Percentiles rank a stretch among this genome's conserved stretches.
phyloP scores from a whole-genome alignment of 331 rosid species.

The Phaseolus coccineus region DNA sequence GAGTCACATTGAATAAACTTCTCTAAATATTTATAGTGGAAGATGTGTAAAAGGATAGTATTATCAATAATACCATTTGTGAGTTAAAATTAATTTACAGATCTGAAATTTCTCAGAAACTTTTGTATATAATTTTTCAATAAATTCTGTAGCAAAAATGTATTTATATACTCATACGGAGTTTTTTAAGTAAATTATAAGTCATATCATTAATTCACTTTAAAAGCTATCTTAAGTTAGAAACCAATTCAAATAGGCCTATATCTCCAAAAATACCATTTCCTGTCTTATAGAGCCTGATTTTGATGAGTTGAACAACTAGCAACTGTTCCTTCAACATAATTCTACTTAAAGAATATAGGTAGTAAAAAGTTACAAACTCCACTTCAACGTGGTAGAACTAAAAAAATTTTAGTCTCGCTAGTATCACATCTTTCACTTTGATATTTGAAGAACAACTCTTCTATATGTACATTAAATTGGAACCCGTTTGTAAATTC shows the following conservation, averaged over 20 bases:
- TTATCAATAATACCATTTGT: background rate
- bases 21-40: background rate
- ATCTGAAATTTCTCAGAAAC: background rate
- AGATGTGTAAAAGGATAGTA: background rate
- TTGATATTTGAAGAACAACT: background rate
- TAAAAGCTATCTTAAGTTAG: background rate
- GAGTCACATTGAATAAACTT: background rate
- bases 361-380: background rate
- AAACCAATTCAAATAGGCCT: background rate
- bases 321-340: background rate
- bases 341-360: background rate
- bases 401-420: background rate
- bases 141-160: background rate
- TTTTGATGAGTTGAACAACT: background rate
- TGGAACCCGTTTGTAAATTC: background rate
- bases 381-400: background rate
- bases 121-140: background rate
- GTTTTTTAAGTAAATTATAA: background rate
- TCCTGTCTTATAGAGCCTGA: background rate
- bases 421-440: conserved; percentile 7
- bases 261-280: background rate
- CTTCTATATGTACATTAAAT: too few relatives aligned
- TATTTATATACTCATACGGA: background rate
- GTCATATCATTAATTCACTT: background rate
- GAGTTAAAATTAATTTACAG: background rate